Conservation (phyloP, 176 grass and related monocot species). For the Aegilops umbellulata region DNA sequence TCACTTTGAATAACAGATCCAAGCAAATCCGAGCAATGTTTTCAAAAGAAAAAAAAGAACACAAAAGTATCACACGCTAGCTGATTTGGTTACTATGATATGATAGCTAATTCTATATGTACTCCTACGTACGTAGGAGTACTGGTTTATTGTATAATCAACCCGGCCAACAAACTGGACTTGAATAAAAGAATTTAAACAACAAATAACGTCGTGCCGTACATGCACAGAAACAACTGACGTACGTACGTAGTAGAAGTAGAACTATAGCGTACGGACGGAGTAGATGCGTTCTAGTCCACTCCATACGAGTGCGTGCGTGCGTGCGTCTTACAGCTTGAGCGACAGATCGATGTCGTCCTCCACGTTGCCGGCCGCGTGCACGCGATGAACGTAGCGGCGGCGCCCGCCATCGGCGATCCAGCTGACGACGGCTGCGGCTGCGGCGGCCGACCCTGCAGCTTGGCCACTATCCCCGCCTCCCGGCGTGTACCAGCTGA, state of each 20-base stretch:
- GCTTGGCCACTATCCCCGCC: neutral
- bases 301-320: neutral
- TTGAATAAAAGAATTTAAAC: neutral
- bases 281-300: neutral
- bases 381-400: conserved; percentile 13
- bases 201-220: neutral
- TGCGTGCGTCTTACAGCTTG: conserved; percentile 39
- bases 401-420: conserved; percentile 37
- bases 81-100: too few species aligned
- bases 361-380: conserved; percentile 5
- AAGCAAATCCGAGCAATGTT: too few species aligned
- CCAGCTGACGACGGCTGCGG: conserved; percentile 51
- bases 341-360: conserved; percentile 54
- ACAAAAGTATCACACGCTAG: too few species aligned
- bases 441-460: neutral
- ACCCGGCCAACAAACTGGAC: neutral
- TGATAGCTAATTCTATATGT: too few species aligned
- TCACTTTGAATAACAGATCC: too few species aligned
- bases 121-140: too few species aligned
- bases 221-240: neutral
- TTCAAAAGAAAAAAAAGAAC: too few species aligned
- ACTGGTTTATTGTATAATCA: neutral
- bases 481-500: conserved; percentile 14
- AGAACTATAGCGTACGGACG: neutral
- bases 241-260: neutral